These are phyloP conservation scores for Phytomonas francai DNA, from an alignment of 208 protist species.

Conservation along the genomic window DNA sequence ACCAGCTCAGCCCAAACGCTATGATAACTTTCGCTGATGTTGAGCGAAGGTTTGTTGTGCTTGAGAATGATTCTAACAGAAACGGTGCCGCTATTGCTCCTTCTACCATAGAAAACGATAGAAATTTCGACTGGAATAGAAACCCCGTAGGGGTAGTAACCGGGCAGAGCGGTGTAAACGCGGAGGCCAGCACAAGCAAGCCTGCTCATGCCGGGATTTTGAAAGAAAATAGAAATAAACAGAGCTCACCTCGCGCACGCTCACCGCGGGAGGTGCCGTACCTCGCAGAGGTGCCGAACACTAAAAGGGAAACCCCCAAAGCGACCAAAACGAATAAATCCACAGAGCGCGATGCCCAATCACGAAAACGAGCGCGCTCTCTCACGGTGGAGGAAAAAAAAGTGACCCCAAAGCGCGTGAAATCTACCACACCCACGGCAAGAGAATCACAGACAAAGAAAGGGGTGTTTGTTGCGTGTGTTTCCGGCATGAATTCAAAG, in stretches of 20 bases:
- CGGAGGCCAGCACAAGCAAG: neutral
- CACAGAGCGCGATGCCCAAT: conserved; percentile 1
- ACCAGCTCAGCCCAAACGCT: conserved; percentile 58
- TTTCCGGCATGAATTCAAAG: neutral
- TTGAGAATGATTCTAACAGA: neutral
- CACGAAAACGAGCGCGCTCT: neutral
- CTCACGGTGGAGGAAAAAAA: neutral
- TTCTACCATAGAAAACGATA: neutral
- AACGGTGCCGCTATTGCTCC: neutral
- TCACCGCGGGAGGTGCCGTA: neutral
- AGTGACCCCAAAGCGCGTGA: neutral
- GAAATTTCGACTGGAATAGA: neutral
- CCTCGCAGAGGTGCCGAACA: neutral
- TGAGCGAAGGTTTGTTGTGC: conserved; percentile 25
- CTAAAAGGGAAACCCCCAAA: neutral
- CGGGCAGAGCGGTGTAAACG: neutral
- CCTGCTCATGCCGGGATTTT: neutral
- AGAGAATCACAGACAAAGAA: neutral
- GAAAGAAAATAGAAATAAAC: neutral
- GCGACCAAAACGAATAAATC: neutral
- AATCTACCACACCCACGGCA: neutral
- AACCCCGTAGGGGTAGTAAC: no score
- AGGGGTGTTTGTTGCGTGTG: neutral
- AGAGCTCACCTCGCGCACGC: neutral
- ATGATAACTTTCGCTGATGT: conserved; percentile 80